Evolutionary conservation across 805 yeast genomes (phyloP).

Genomic region (Ogataea parapolymorpha): DNA sequence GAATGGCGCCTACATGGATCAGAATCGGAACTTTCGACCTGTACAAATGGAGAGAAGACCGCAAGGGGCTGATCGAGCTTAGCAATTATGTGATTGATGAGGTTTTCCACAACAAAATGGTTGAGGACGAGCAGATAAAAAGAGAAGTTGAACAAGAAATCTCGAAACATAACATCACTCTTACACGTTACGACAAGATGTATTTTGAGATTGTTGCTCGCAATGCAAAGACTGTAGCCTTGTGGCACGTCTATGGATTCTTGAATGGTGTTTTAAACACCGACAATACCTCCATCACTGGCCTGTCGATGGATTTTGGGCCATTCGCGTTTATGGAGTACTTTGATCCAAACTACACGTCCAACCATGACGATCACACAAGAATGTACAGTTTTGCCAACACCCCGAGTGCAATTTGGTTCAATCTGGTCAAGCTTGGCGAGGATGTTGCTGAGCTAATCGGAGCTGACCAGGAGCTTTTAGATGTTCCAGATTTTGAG

Average conservation of each 20-base stretch:
- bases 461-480: slow-evolving; percentile 60
- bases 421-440: slow-evolving; percentile 84
- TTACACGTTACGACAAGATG: slow-evolving; percentile 65
- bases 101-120: slow-evolving; percentile 42
- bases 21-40: slow-evolving; percentile 87
- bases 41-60: slow-evolving; percentile 68
- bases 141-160: slow-evolving; percentile 26
- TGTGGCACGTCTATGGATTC: slow-evolving; percentile 91
- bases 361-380: slow-evolving; percentile 81
- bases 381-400: slow-evolving; percentile 76
- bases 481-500: slow-evolving; percentile 42
- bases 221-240: slow-evolving; percentile 75
- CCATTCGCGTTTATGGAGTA: slow-evolving; percentile 90
- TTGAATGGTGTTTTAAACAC: slow-evolving; percentile 93
- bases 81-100: slow-evolving; percentile 72
- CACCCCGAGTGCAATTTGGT: slow-evolving; percentile 86
- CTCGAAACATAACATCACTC: slow-evolving; percentile 23
- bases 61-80: slow-evolving; percentile 56
- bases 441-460: slow-evolving; percentile 79
- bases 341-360: slow-evolving; percentile 77
- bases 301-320: slow-evolving; percentile 88
- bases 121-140: slow-evolving; percentile 28
- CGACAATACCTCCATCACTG: slow-evolving; percentile 88
- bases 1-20: slow-evolving; percentile 86
- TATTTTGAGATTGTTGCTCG: slow-evolving; percentile 67